A percentile compares a stretch with the other conserved stretches of the same genome.
Evolutionary conservation across 345 rosid genomes (phyloP).

Genomic region (Carallia brachiata): DNA sequence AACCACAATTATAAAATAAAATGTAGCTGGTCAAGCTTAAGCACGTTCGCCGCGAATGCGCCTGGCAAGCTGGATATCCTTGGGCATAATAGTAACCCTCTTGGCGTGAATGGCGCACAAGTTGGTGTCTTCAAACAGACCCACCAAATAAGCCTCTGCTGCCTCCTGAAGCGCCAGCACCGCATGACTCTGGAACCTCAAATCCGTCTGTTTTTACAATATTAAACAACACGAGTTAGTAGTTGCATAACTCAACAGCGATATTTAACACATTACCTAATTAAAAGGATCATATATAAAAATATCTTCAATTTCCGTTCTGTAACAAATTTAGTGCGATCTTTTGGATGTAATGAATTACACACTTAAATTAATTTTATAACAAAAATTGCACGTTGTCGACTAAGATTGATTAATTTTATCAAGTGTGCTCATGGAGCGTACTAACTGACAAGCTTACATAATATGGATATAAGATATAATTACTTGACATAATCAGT

Average conservation of each 20-base stretch:
- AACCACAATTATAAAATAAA: not conserved
- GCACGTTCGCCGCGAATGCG: conserved; percentile 3
- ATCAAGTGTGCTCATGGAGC: no score
- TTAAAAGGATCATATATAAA: no score
- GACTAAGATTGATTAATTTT: no score
- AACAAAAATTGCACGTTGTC: no score
- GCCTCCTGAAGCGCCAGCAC: conserved; percentile 3
- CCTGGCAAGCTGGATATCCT: conserved; percentile 2
- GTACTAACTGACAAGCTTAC: no score
- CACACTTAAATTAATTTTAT: no score
- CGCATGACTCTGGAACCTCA: conserved; percentile 6
- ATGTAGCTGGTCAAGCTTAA: not conserved
- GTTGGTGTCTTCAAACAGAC: conserved; percentile 1
- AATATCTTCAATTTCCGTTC: no score
- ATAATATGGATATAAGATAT: no score
- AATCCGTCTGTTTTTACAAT: not conserved
- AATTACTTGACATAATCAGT: no score
- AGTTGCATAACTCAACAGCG: not conserved
- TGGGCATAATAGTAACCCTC: not conserved
- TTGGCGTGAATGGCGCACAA: conserved; percentile 5
- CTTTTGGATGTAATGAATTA: no score
- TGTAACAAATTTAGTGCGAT: no score
- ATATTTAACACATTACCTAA: not conserved
- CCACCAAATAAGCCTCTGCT: not conserved
- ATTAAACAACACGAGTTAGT: not conserved